phyloP scores from a whole-genome alignment of 179 eudicot genomes.

The Silene coronaria region DNA sequence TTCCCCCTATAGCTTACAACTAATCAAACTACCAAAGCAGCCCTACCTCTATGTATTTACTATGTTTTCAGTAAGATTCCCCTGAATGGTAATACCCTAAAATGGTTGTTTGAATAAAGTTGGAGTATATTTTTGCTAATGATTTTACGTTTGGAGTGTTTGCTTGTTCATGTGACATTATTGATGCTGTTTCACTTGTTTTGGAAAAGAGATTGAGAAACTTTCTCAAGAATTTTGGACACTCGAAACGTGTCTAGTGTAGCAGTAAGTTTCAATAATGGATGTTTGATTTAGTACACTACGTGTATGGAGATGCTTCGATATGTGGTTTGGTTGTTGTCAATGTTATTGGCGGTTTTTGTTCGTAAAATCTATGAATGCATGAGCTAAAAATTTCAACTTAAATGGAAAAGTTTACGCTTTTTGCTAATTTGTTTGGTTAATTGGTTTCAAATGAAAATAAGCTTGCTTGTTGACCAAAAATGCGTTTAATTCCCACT shows the following conservation, averaged over 20 bases:
- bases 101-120: conserved; percentile 11
- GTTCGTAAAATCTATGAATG: background rate
- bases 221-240: background rate
- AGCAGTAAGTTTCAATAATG: conserved; percentile 1
- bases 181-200: conserved; percentile 3
- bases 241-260: conserved; percentile 19
- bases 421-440: no score
- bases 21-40: background rate
- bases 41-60: background rate
- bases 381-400: background rate
- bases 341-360: background rate
- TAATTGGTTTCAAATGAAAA: no score
- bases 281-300: background rate
- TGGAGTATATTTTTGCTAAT: conserved; percentile 10
- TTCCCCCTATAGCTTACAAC: background rate
- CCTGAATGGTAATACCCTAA: conserved; percentile 7
- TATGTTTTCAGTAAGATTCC: conserved; percentile 1
- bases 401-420: background rate
- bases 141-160: background rate
- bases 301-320: background rate
- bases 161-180: conserved; percentile 16
- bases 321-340: background rate
- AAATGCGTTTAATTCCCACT: no score
- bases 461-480: no score
- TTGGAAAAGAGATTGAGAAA: background rate